phyloP scores from a whole-genome alignment of 768 basidiomycete genomes.

The Neoboletus subvelutipes region DNA sequence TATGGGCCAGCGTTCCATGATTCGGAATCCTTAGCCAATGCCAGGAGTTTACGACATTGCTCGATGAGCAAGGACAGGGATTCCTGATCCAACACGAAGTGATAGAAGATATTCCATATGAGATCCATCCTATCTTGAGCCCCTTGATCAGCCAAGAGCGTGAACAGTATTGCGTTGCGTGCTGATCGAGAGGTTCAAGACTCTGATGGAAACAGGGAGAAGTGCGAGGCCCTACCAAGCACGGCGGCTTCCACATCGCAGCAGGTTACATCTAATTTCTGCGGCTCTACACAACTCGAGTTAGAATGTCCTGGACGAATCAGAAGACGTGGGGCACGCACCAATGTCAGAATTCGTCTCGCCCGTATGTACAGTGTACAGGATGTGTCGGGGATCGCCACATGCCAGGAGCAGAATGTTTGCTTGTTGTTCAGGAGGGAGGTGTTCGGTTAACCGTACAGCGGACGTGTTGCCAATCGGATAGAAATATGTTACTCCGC shows the following conservation, averaged over 20 bases:
- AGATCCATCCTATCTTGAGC: constrained; percentile 15
- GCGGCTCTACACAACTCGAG: constrained; percentile 15
- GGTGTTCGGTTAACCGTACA: constrained; percentile 44
- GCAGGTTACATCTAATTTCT: constrained; percentile 30
- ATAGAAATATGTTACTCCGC: constrained; percentile 47
- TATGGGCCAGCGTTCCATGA: constrained; percentile 31
- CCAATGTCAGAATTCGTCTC: constrained; percentile 9
- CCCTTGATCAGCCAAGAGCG: constrained; percentile 26
- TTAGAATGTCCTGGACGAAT: not conserved
- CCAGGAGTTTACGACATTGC: constrained; percentile 28
- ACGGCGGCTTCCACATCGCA: constrained; percentile 32
- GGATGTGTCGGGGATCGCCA: constrained; percentile 54
- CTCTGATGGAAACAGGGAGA: not conserved
- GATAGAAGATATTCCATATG: constrained; percentile 35
- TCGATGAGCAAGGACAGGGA: constrained; percentile 25
- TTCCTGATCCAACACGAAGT: constrained; percentile 24
- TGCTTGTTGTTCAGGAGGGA: constrained; percentile 48
- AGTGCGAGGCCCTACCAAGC: constrained; percentile 19
- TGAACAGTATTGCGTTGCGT: constrained; percentile 30
- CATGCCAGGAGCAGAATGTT: constrained; percentile 55
- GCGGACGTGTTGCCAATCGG: constrained; percentile 61
- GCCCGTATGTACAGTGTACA: constrained; percentile 44
- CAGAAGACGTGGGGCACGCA: not conserved
- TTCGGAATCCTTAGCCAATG: constrained; percentile 15
- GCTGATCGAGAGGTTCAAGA: constrained; percentile 14